These are phyloP conservation scores for Nadsonia commutata DNA, from an alignment of 1,139 yeast genomes.

Conservation along the genomic window DNA sequence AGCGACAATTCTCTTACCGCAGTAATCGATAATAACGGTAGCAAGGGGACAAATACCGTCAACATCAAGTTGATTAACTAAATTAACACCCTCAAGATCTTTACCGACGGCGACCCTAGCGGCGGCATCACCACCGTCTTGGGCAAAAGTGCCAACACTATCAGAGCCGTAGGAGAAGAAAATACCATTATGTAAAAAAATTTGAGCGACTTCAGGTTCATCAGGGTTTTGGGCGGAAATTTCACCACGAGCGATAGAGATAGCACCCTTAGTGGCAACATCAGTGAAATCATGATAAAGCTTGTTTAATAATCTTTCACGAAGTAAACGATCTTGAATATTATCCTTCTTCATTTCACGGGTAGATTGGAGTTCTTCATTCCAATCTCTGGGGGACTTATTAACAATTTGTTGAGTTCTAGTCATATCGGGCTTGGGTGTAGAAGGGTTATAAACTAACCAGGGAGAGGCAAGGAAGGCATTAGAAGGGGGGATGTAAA, in stretches of 20 bases:
- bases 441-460: slow-evolving; percentile 33
- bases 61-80: slow-evolving; percentile 52
- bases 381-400: slow-evolving; percentile 53
- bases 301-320: slow-evolving; percentile 64
- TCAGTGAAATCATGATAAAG: slow-evolving; percentile 65
- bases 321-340: slow-evolving; percentile 52
- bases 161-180: slow-evolving; percentile 76
- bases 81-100: slow-evolving; percentile 61
- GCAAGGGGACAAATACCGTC: slow-evolving; percentile 55
- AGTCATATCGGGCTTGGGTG: slow-evolving; percentile 41
- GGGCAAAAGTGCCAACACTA: slow-evolving; percentile 49
- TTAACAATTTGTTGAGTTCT: slow-evolving; percentile 35
- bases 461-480: slow-evolving; percentile 59
- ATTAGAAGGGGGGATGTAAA: slow-evolving; percentile 41
- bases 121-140: slow-evolving; percentile 71
- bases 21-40: slow-evolving; percentile 74
- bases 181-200: slow-evolving; percentile 68
- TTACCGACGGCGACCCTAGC: slow-evolving; percentile 70
- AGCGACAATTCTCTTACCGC: slow-evolving; percentile 77
- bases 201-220: slow-evolving; percentile 43
- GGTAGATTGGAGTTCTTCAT: slow-evolving; percentile 75
- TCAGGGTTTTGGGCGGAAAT: slow-evolving; percentile 66
- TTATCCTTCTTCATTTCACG: slow-evolving; percentile 46
- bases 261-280: slow-evolving; percentile 68
- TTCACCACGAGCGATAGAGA: slow-evolving; percentile 60